A percentile compares a stretch with the other conserved stretches of the same genome.
phyloP scores from a whole-genome alignment of 2,329 filamentous ascomycete genomes.

The Ophiostoma novo-ulmi region DNA sequence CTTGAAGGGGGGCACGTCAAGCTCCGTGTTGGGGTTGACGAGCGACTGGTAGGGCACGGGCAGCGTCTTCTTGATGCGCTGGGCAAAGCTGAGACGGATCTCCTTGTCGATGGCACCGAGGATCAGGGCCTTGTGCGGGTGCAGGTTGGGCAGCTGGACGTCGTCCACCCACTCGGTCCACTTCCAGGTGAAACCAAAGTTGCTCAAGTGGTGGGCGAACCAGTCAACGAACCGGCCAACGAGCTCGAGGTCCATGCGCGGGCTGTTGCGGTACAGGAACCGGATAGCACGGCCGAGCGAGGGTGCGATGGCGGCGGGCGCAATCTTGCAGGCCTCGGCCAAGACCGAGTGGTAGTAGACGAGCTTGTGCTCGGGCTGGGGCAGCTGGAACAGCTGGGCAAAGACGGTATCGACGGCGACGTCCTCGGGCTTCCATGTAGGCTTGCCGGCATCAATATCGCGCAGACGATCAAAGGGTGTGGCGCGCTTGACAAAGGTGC shows the following conservation, averaged over 20 bases:
- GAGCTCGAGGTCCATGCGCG: constrained; percentile 81
- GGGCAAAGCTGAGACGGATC: constrained; percentile 91
- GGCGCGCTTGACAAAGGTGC: constrained; percentile 88
- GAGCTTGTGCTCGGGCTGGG: constrained; percentile 81
- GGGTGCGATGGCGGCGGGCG: constrained; percentile 91
- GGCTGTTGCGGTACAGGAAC: constrained; percentile 77
- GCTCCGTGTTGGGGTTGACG: constrained; percentile 82
- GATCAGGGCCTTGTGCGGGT: constrained; percentile 92
- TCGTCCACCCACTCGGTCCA: constrained; percentile 97
- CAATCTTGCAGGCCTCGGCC: constrained; percentile 92
- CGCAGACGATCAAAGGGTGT: constrained; percentile 87
- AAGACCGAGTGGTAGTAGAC: constrained; percentile 96
- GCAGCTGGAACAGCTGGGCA: constrained; percentile 86
- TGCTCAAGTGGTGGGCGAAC: constrained; percentile 96
- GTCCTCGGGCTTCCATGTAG: constrained; percentile 96
- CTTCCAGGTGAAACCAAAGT: constrained; percentile 99
- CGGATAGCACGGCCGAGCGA: constrained; percentile 89
- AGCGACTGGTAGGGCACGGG: constrained; percentile 78
- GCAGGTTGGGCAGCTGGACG: constrained; percentile 66
- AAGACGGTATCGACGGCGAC: constrained; percentile 97
- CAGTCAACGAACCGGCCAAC: constrained; percentile 87
- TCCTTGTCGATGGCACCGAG: constrained; percentile 89
- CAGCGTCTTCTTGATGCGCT: constrained; percentile 89
- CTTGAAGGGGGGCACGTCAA: constrained; percentile 95
- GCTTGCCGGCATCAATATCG: constrained; percentile 57